Percentiles rank a stretch among this genome's conserved stretches.
Conservation (phyloP, 1,139 yeast genomes). For the Protomyces inundatus region DNA sequence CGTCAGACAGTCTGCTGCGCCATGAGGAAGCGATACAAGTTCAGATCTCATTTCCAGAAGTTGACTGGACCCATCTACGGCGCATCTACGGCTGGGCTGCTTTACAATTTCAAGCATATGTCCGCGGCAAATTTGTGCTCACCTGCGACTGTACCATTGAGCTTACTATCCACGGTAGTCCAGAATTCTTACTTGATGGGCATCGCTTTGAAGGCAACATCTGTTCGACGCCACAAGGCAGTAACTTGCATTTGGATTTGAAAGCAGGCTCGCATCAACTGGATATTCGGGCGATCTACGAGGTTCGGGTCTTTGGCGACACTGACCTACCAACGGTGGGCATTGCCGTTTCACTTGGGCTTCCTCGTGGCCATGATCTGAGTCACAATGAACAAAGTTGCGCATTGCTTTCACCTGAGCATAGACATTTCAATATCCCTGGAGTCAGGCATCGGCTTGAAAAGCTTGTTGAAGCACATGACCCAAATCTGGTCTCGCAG, state of each 20-base stretch:
- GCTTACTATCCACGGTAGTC: not conserved
- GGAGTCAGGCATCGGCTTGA: too few species aligned
- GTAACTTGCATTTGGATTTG: not conserved
- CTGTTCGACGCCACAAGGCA: not conserved
- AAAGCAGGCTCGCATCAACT: not conserved
- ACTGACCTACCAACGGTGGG: not conserved
- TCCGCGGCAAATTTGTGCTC: not conserved
- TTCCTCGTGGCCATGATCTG: too few species aligned
- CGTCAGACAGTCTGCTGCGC: too few species aligned
- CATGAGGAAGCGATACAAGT: not conserved
- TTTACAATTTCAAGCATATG: constrained; percentile 10
- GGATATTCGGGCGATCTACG: not conserved
- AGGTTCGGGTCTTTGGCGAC: constrained; percentile 5
- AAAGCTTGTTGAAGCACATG: too few species aligned
- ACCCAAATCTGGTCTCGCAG: too few species aligned
- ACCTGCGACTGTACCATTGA: not conserved
- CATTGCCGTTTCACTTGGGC: not conserved
- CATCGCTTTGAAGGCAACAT: constrained; percentile 8
- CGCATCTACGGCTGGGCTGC: constrained; percentile 2
- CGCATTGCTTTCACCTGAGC: too few species aligned
- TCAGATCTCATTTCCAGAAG: not conserved
- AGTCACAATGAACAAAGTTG: too few species aligned
- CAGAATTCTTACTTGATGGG: constrained; percentile 6
- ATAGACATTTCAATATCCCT: too few species aligned
- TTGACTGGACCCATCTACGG: not conserved